Evolutionary conservation across 2,329 filamentous ascomycete species (phyloP).

Genomic region (Diplocarpon mali): DNA sequence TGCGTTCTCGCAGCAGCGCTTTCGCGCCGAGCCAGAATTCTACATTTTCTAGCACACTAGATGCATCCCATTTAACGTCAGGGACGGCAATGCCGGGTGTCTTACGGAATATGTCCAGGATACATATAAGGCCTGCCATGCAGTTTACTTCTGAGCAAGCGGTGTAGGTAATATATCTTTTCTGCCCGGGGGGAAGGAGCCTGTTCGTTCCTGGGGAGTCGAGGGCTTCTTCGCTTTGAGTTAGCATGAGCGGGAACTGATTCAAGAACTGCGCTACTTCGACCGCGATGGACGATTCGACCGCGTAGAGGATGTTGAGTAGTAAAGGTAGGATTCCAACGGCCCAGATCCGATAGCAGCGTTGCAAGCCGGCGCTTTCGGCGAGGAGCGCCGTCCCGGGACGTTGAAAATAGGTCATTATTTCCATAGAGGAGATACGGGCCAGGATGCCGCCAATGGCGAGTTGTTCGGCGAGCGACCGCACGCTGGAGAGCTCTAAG

Average conservation of each 20-base stretch:
- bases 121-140: constrained; percentile 61
- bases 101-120: constrained; percentile 55
- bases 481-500: constrained; percentile 73
- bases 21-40: constrained; percentile 71
- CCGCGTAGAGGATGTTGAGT: constrained; percentile 73
- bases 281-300: constrained; percentile 70
- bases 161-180: constrained; percentile 57
- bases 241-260: constrained; percentile 72
- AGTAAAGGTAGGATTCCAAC: constrained; percentile 79
- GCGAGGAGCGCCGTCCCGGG: constrained; percentile 68
- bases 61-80: constrained; percentile 63
- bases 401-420: constrained; percentile 67
- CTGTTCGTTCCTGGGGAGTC: constrained; percentile 46
- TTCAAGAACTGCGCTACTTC: constrained; percentile 84
- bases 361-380: constrained; percentile 51
- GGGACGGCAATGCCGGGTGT: constrained; percentile 54
- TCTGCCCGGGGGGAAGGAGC: constrained; percentile 36
- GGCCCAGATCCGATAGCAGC: constrained; percentile 84
- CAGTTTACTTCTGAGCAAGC: constrained; percentile 70
- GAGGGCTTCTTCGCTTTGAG: constrained; percentile 60
- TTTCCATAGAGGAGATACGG: constrained; percentile 66
- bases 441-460: constrained; percentile 77
- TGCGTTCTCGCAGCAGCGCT: constrained; percentile 57
- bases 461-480: constrained; percentile 75
- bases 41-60: constrained; percentile 65